phyloP scores from a whole-genome alignment of 1,284 basidiomycete species.

The Boletus semigastroideus region DNA sequence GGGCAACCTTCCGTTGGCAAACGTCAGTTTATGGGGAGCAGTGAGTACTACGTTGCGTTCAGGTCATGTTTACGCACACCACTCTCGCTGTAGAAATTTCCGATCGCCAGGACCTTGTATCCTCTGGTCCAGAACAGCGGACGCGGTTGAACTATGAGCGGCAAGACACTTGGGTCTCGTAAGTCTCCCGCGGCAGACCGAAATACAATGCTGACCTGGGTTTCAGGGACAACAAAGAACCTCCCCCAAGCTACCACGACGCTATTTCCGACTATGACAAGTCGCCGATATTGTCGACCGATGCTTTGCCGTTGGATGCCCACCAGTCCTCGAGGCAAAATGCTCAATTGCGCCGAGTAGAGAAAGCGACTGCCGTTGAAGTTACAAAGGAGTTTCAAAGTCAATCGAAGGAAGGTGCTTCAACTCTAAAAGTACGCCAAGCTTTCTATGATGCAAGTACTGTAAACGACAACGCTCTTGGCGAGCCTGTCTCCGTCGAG shows the following conservation, averaged over 20 bases:
- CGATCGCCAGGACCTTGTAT: background rate
- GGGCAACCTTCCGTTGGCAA: background rate
- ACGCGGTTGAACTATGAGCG: background rate
- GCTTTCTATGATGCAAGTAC: background rate
- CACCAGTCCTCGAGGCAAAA: background rate
- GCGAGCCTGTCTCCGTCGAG: background rate
- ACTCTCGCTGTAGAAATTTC: background rate
- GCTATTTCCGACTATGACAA: background rate
- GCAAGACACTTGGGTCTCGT: conserved; percentile 3
- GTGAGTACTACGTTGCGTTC: background rate
- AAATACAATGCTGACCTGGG: background rate
- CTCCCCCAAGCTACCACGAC: conserved; percentile 20
- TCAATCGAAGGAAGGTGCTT: background rate
- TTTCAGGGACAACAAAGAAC: conserved; percentile 1
- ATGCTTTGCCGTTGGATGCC: background rate
- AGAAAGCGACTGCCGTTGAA: background rate
- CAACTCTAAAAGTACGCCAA: background rate
- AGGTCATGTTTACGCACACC: background rate
- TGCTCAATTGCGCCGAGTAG: background rate
- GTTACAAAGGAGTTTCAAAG: background rate
- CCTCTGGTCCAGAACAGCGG: background rate
- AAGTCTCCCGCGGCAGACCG: background rate
- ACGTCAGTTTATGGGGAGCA: background rate
- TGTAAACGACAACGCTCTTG: background rate
- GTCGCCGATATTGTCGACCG: background rate